Conservation (phyloP, 1,284 basidiomycete genomes). For the Naganishia sp. region DNA sequence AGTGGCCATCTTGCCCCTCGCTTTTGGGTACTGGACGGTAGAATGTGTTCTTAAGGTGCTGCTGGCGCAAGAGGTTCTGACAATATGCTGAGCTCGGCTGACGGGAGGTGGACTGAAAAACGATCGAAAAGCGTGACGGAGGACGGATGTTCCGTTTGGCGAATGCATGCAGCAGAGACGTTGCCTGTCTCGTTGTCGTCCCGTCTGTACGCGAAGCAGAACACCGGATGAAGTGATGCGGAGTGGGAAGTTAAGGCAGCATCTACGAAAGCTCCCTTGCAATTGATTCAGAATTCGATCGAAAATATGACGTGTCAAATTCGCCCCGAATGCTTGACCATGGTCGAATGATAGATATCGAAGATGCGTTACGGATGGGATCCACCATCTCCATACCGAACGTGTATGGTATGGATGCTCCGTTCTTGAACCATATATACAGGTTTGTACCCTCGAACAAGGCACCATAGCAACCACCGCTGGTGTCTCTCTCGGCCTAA, state of each 20-base stretch:
- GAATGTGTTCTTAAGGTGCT: neutral
- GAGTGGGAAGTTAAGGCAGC: constrained; percentile 5
- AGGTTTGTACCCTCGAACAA: too few species aligned
- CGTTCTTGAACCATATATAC: too few species aligned
- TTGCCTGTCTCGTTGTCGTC: neutral
- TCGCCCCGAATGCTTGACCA: neutral
- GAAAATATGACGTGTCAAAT: neutral
- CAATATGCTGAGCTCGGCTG: neutral
- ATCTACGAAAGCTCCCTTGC: constrained; percentile 8
- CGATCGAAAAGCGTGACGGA: constrained; percentile 5
- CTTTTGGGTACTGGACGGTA: neutral
- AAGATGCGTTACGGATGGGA: too few species aligned
- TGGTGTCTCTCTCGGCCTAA: too few species aligned
- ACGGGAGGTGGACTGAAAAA: neutral
- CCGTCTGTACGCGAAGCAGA: too few species aligned
- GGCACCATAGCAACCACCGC: too few species aligned
- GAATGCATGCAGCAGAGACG: constrained; percentile 19
- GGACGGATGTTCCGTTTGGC: neutral
- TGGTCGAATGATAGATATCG: neutral
- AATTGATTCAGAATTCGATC: neutral
- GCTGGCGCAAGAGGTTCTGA: neutral
- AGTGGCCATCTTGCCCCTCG: constrained; percentile 5
- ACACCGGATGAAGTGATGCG: too few species aligned
- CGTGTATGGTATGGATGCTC: too few species aligned
- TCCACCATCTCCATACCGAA: too few species aligned